phyloP scores from a whole-genome alignment of 2,329 filamentous ascomycete genomes.

The Colletotrichum sp. region DNA sequence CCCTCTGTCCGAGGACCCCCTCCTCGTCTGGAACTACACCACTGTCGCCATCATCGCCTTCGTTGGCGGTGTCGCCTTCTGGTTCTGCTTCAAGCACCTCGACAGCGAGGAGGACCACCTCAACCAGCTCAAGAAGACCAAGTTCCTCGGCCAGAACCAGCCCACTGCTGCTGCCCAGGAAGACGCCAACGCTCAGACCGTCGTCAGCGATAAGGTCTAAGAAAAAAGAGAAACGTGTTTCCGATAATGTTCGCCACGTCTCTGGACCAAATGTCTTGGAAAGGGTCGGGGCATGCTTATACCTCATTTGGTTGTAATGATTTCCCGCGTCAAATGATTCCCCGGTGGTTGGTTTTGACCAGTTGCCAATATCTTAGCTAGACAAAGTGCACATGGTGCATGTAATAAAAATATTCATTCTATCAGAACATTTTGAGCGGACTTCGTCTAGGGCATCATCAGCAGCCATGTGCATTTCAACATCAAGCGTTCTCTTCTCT shows the following conservation, averaged over 20 bases:
- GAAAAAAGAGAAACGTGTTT: not conserved
- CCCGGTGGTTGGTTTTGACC: constrained; percentile 9
- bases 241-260: not conserved
- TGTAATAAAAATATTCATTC: constrained; percentile 1
- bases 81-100: constrained; percentile 69
- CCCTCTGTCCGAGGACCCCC: constrained; percentile 65
- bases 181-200: not conserved
- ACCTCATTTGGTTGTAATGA: constrained; percentile 15
- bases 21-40: constrained; percentile 76
- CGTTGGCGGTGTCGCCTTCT: constrained; percentile 69
- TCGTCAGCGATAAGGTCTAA: constrained; percentile 11
- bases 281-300: not conserved
- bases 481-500: no score
- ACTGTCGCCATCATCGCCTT: constrained; percentile 66
- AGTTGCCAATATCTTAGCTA: constrained; percentile 5
- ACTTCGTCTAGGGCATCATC: no score
- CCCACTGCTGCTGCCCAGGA: constrained; percentile 31
- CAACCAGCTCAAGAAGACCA: constrained; percentile 62
- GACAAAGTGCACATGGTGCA: constrained; percentile 8
- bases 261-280: not conserved
- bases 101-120: constrained; percentile 72
- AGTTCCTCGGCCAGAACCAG: constrained; percentile 45
- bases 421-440: not conserved
- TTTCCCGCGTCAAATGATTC: constrained; percentile 22
- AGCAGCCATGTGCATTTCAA: no score